Evolutionary conservation across 768 basidiomycete genomes (phyloP).

Genomic region (Lactifluus volemus): DNA sequence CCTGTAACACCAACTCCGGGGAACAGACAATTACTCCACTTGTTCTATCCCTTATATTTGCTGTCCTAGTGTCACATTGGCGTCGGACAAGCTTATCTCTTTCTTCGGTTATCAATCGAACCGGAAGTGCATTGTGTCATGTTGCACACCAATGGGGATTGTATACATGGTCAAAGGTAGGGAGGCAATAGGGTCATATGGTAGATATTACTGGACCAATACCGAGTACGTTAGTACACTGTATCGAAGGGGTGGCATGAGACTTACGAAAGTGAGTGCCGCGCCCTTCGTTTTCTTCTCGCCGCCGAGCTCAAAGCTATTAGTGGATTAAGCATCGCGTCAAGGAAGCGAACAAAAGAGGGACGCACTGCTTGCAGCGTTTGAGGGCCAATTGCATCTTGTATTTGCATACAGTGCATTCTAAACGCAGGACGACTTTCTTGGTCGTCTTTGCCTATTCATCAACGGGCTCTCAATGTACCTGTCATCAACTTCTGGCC

Average conservation of each 20-base stretch:
- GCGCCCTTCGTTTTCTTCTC: slow-evolving; percentile 99
- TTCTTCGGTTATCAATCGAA: background rate
- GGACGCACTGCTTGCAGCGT: slow-evolving; percentile 96
- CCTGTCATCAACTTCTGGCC: background rate
- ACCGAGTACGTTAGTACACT: background rate
- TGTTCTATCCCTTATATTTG: background rate
- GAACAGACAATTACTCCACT: background rate
- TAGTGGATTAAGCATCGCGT: background rate
- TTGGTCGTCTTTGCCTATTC: slow-evolving; percentile 92
- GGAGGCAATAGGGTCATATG: background rate
- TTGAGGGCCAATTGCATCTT: slow-evolving; percentile 95
- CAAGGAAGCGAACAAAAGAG: background rate
- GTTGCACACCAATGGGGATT: slow-evolving; percentile 13
- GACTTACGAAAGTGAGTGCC: slow-evolving; percentile 85
- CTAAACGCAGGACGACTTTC: slow-evolving; percentile 97
- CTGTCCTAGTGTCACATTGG: background rate
- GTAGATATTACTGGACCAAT: slow-evolving; percentile 8
- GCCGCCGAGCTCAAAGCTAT: slow-evolving; percentile 96
- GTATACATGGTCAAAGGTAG: slow-evolving; percentile 12
- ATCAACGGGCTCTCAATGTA: background rate
- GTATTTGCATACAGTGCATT: slow-evolving; percentile 98
- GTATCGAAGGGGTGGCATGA: background rate
- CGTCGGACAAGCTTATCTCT: background rate
- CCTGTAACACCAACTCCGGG: background rate
- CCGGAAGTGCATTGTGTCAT: slow-evolving; percentile 7